Evolutionary conservation across 371 early-diverging fungal genomes (phyloP), one percentile per base, ranked within the genome.

Genomic region (Mucor sp.): DNA sequence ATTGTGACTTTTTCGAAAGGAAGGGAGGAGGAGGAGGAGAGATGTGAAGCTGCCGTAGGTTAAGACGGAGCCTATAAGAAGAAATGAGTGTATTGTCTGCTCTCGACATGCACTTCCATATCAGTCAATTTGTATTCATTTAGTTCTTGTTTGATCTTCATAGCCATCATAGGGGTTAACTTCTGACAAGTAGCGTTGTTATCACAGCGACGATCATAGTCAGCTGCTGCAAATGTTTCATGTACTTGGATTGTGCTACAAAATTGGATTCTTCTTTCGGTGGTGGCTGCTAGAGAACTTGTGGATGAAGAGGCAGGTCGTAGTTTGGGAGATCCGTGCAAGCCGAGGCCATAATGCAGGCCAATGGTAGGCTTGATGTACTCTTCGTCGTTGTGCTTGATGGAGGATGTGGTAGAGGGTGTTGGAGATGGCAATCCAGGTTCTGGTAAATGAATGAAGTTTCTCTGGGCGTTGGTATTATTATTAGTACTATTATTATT

Each of bases 101-200:
- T 91, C 27, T 91, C 89, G 50, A 85, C 82, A 72, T 93, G 92
- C 19, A 93, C 89, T 33, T 79, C 80, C 92, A 93, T 91, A 64
- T 91, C 92, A 47, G 83, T 79, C 37, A 88, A 66, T 79, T 93
- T 93, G 75, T 83, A 93, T 69, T 91, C 87, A 71, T 93, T 93
- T 66, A 93, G 72, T 67, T 93, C 93, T 68, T 87, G 81, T 66
- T 92, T 91, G 77, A 93, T 91, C 70, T 83, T 82, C 76, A 88
- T 84, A n/a, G 91, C 90, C 55, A 90, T 76, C 19, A 83, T 67
- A 3, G 90, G 85, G 3, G 93, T 90, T 5, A 93, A 73, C 47
- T 87, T 82, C 44, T 81, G 81, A 53, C 88, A 87, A 7, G 89
- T 89, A 43, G 87, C 77, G 30, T 85, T 78, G 1, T 81, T 68